phyloP scores from a whole-genome alignment of 805 yeast genomes.

The Ogataea populi-albae region DNA sequence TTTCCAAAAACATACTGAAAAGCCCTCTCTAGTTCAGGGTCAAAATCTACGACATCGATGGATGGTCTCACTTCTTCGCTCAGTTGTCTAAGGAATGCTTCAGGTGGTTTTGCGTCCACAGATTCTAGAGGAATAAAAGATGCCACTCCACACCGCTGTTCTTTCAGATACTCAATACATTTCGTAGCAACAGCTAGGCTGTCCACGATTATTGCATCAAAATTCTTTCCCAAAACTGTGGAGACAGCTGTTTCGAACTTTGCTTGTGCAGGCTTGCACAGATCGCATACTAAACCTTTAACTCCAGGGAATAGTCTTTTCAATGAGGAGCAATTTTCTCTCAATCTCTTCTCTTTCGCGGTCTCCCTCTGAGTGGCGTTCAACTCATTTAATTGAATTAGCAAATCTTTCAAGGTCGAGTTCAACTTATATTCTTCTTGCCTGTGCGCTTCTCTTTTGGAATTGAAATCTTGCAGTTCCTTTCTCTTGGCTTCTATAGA shows the following conservation, averaged over 20 bases:
- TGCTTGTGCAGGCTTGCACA: slow-evolving; percentile 72
- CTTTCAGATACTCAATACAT: slow-evolving; percentile 76
- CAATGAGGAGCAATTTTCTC: slow-evolving; percentile 70
- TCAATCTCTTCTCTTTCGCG: slow-evolving; percentile 59
- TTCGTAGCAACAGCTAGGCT: slow-evolving; percentile 66
- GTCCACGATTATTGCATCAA: slow-evolving; percentile 85
- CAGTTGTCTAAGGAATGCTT: slow-evolving; percentile 51
- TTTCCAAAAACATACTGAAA: slow-evolving; percentile 77
- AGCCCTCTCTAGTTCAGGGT: slow-evolving; percentile 67
- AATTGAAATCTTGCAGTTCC: slow-evolving; percentile 29
- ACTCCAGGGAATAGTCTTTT: slow-evolving; percentile 83
- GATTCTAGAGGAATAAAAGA: slow-evolving; percentile 87
- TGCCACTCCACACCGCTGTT: slow-evolving; percentile 80
- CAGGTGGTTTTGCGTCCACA: slow-evolving; percentile 55
- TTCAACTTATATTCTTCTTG: slow-evolving; percentile 60
- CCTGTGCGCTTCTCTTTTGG: slow-evolving; percentile 36
- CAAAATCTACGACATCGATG: slow-evolving; percentile 71
- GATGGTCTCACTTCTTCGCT: slow-evolving; percentile 61
- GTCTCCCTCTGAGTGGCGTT: slow-evolving; percentile 77
- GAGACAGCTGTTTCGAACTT: slow-evolving; percentile 73
- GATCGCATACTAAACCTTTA: slow-evolving; percentile 73
- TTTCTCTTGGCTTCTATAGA: slow-evolving; percentile 29
- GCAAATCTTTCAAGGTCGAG: slow-evolving; percentile 56
- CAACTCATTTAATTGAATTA: slow-evolving; percentile 63
- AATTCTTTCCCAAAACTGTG: slow-evolving; percentile 72